phyloP scores from a whole-genome alignment of 805 yeast genomes.

The Saccharomycopsis vini region DNA sequence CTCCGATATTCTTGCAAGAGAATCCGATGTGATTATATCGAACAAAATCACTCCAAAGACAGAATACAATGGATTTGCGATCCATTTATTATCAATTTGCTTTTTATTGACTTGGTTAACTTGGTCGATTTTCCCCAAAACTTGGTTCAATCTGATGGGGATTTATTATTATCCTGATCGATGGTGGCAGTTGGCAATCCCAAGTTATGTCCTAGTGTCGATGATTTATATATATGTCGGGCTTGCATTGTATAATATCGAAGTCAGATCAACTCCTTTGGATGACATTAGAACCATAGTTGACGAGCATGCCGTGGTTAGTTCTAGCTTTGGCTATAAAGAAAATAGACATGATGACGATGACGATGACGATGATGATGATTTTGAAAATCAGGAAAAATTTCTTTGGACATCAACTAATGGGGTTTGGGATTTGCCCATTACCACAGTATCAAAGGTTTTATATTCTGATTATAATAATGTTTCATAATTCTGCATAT shows the following conservation, averaged over 20 bases:
- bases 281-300: conserved; percentile 55
- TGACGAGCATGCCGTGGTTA: conserved; percentile 48
- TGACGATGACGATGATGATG: conserved; percentile 17
- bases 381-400: conserved; percentile 21
- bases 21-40: conserved; percentile 56
- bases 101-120: conserved; percentile 46
- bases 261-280: conserved; percentile 53
- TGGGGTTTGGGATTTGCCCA: conserved; percentile 82
- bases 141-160: conserved; percentile 41
- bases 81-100: conserved; percentile 58
- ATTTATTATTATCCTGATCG: conserved; percentile 76
- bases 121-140: conserved; percentile 72
- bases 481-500: background rate
- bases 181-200: conserved; percentile 84
- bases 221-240: conserved; percentile 70
- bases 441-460: conserved; percentile 57
- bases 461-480: conserved; percentile 32
- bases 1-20: conserved; percentile 51
- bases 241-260: conserved; percentile 66
- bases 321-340: conserved; percentile 24
- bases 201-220: conserved; percentile 57
- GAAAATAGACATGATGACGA: background rate
- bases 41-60: conserved; percentile 47
- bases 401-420: conserved; percentile 56
- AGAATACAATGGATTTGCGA: conserved; percentile 84